phyloP scores from a whole-genome alignment of 176 grass and related monocot species.

The Bromus sterilis region DNA sequence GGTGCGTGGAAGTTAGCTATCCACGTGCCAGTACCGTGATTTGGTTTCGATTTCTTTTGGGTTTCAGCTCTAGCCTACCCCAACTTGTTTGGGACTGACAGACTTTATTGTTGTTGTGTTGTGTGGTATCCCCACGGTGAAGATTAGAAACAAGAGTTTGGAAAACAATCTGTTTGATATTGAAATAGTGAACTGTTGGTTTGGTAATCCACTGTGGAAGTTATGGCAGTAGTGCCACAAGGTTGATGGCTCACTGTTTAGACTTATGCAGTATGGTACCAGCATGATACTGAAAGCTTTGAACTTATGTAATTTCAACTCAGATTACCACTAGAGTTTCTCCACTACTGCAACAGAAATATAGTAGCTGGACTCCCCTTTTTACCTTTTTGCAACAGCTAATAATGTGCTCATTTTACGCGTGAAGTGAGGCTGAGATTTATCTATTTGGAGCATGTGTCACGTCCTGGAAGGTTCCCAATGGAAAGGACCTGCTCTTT shows the following conservation, averaged over 20 bases:
- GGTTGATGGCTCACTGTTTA: neutral
- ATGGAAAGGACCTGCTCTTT: slow-evolving; percentile 81
- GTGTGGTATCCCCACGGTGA: too few species aligned
- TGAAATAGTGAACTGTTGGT: neutral
- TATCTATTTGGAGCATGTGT: slow-evolving; percentile 85
- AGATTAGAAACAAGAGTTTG: neutral
- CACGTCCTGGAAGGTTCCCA: slow-evolving; percentile 82
- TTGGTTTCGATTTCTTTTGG: too few species aligned
- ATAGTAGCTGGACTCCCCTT: neutral
- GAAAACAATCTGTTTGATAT: neutral
- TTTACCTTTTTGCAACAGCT: neutral
- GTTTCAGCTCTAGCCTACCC: too few species aligned
- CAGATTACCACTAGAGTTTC: neutral
- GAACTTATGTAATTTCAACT: neutral
- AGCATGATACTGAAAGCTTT: neutral
- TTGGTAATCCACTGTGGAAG: neutral
- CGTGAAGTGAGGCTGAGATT: slow-evolving; percentile 81
- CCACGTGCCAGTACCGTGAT: too few species aligned
- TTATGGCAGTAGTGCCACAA: neutral
- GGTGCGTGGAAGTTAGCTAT: too few species aligned
- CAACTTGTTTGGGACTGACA: too few species aligned
- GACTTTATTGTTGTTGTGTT: too few species aligned
- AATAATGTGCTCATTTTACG: slow-evolving; percentile 11
- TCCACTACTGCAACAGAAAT: neutral
- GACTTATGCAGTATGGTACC: neutral